Conservation (phyloP, 2,329 filamentous ascomycete genomes). For the Cryphonectria naterciae region DNA sequence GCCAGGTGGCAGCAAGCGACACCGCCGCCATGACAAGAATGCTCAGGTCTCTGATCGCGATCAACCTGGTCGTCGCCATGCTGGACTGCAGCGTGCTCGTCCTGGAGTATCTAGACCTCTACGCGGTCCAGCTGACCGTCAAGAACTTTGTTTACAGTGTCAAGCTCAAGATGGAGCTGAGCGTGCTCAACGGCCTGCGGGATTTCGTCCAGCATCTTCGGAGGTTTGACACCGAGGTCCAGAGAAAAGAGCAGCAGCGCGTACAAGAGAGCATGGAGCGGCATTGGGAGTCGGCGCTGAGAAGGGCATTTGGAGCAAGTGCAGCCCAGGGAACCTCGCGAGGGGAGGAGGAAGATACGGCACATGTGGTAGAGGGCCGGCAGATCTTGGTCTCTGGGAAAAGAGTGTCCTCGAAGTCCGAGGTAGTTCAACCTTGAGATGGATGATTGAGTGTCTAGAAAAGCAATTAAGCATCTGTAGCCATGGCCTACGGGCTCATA, state of each 20-base stretch:
- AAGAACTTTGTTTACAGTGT: conserved; percentile 49
- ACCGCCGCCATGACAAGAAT: conserved; percentile 12
- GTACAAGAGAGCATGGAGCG: conserved; percentile 18
- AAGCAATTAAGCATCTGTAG: too few relatives aligned
- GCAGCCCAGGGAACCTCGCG: neutral
- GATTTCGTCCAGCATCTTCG: conserved; percentile 18
- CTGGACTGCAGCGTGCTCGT: conserved; percentile 46
- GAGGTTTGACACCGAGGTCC: conserved; percentile 5
- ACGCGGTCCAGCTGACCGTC: conserved; percentile 44
- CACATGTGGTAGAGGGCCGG: conserved; percentile 14
- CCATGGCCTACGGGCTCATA: too few relatives aligned
- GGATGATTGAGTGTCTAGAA: neutral
- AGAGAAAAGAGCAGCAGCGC: conserved; percentile 12
- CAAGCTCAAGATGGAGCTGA: conserved; percentile 59
- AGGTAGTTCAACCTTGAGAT: neutral
- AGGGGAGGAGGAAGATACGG: conserved; percentile 5
- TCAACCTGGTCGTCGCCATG: conserved; percentile 47
- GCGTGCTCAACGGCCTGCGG: conserved; percentile 51
- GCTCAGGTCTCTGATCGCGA: conserved; percentile 40
- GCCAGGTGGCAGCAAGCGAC: conserved; percentile 41
- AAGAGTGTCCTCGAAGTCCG: neutral
- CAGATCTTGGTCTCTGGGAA: conserved; percentile 1
- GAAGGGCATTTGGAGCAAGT: conserved; percentile 17
- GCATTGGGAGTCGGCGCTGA: conserved; percentile 23
- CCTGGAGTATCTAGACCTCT: conserved; percentile 45